Evolutionary conservation across 129 eudicot genomes (phyloP).

Genomic region (Arctium lappa): DNA sequence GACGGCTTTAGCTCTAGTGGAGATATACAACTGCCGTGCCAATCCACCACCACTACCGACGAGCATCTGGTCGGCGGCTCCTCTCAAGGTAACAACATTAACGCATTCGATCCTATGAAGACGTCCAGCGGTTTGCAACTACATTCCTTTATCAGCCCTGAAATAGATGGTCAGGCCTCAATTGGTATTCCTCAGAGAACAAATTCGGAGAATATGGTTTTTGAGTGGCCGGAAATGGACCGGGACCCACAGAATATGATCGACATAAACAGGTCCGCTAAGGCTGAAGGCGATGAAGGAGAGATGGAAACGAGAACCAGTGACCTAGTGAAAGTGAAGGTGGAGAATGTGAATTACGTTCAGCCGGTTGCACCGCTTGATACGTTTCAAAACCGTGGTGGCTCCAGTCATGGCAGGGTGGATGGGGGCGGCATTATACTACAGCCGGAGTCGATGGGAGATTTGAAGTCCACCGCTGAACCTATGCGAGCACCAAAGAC

Average conservation of each 20-base stretch:
- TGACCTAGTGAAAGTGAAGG: constrained; percentile 2
- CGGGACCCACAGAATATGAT: constrained; percentile 24
- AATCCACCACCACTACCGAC: constrained; percentile 29
- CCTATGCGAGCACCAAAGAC: neutral
- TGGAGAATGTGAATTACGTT: constrained; percentile 20
- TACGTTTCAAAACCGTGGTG: neutral
- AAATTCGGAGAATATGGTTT: neutral
- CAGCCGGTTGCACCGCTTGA: neutral
- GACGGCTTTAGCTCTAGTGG: constrained; percentile 76
- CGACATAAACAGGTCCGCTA: constrained; percentile 31
- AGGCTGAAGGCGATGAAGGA: constrained; percentile 34
- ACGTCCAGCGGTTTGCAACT: constrained; percentile 32
- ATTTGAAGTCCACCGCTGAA: constrained; percentile 12
- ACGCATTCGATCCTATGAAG: constrained; percentile 40
- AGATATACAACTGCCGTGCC: constrained; percentile 49
- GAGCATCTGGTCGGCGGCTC: constrained; percentile 25
- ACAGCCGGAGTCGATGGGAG: neutral
- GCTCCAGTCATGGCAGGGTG: neutral
- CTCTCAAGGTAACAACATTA: constrained; percentile 10
- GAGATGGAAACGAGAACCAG: constrained; percentile 15
- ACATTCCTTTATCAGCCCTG: constrained; percentile 23
- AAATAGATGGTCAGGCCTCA: neutral
- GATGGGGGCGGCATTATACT: neutral
- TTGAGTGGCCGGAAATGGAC: constrained; percentile 31
- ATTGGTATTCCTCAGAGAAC: constrained; percentile 18